A percentile compares a stretch with the other conserved stretches of the same genome.
phyloP scores from a whole-genome alignment of 1,284 basidiomycete genomes.

The Leccinum griseonigrum region DNA sequence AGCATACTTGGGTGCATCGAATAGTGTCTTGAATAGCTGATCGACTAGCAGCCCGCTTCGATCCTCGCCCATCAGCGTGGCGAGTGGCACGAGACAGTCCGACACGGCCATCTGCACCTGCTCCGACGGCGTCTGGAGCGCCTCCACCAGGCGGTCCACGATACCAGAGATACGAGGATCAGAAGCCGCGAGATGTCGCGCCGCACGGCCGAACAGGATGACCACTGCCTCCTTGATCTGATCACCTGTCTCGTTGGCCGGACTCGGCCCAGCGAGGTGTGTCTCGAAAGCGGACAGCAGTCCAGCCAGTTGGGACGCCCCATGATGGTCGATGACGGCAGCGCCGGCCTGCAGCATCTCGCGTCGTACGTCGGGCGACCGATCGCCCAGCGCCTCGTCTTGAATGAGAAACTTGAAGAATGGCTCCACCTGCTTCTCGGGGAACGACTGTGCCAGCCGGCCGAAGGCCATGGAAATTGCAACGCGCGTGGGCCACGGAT shows the following conservation, averaged over 20 bases:
- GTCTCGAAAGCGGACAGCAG: constrained; percentile 87
- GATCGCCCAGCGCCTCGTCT: constrained; percentile 87
- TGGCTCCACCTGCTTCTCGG: constrained; percentile 63
- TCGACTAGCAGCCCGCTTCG: constrained; percentile 73
- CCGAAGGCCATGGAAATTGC: constrained; percentile 77
- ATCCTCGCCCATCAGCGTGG: constrained; percentile 62
- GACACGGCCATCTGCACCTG: constrained; percentile 97
- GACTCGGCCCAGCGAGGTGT: constrained; percentile 64
- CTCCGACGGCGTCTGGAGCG: constrained; percentile 93
- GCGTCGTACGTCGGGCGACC: constrained; percentile 76
- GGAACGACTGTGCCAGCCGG: constrained; percentile 68
- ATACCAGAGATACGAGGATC: constrained; percentile 82
- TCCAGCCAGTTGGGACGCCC: constrained; percentile 67
- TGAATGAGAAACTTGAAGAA: constrained; percentile 90
- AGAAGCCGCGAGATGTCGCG: constrained; percentile 78
- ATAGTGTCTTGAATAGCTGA: constrained; percentile 73
- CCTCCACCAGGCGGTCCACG: constrained; percentile 87
- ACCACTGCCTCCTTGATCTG: constrained; percentile 94
- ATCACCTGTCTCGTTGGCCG: constrained; percentile 75
- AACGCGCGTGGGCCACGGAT: constrained; percentile 87
- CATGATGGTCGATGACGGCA: constrained; percentile 82
- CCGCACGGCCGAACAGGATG: constrained; percentile 92
- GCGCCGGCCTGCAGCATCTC: constrained; percentile 88
- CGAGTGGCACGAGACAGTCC: constrained; percentile 89
- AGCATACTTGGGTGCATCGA: constrained; percentile 84